Evolutionary conservation across 345 rosid species (phyloP).

Genomic region (Sisymbrium irio): DNA sequence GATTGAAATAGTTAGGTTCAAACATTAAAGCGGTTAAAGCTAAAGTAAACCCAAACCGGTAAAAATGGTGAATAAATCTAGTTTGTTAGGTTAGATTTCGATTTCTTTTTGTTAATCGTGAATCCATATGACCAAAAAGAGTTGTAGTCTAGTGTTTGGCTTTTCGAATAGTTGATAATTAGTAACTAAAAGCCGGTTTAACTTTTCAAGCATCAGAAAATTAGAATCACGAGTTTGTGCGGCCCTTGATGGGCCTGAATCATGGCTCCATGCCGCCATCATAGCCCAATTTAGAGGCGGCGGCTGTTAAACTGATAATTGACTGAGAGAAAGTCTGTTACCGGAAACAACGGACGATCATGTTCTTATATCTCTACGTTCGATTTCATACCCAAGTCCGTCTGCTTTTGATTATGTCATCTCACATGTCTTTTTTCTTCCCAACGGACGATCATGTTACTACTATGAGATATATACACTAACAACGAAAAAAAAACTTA

Average conservation of each 20-base stretch:
- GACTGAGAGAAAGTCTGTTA: constrained; percentile 22
- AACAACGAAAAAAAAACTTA: no score
- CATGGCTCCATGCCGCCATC: background rate
- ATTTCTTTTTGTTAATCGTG: background rate
- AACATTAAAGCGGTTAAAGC: background rate
- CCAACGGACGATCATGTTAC: no score
- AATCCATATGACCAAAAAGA: background rate
- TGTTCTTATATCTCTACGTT: constrained; percentile 5
- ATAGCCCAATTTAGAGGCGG: background rate
- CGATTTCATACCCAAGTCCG: constrained; percentile 9
- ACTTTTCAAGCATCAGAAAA: background rate
- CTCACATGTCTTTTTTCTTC: background rate
- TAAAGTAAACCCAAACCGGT: background rate
- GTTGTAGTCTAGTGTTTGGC: background rate
- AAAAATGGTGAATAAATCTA: no score
- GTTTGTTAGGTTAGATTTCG: background rate
- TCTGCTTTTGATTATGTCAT: constrained; percentile 1
- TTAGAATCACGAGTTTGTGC: background rate
- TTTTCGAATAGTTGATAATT: background rate
- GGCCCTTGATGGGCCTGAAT: background rate
- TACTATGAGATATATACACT: background rate
- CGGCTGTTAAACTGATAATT: background rate
- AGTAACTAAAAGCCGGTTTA: background rate
- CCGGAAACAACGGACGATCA: constrained; percentile 27
- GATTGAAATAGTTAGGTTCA: background rate